These are phyloP conservation scores for Epichloe uncinata DNA, from an alignment of 2,329 filamentous ascomycete genomes.

Conservation along the genomic window DNA sequence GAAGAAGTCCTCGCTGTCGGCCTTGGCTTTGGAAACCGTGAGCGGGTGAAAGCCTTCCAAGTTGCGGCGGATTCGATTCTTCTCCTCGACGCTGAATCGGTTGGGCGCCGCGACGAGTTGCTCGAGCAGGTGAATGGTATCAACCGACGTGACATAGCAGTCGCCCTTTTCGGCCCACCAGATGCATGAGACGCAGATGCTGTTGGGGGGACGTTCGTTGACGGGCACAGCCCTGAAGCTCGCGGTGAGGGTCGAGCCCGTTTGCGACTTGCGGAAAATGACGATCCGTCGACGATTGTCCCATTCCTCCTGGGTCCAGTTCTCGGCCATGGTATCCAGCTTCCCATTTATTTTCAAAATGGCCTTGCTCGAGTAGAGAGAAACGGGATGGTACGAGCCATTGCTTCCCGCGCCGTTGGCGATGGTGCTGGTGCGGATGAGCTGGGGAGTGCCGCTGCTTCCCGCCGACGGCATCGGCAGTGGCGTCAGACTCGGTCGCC, in stretches of 20 bases:
- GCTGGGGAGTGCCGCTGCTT: slow-evolving; percentile 27
- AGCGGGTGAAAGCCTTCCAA: slow-evolving; percentile 85
- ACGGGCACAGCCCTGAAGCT: slow-evolving; percentile 67
- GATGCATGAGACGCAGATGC: slow-evolving; percentile 94
- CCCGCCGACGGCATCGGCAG: slow-evolving; percentile 33
- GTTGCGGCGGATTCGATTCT: slow-evolving; percentile 93
- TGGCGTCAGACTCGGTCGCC: slow-evolving; percentile 32
- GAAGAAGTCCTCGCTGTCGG: slow-evolving; percentile 94
- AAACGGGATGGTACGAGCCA: slow-evolving; percentile 60
- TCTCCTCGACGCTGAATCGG: slow-evolving; percentile 91
- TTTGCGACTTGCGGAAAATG: slow-evolving; percentile 72
- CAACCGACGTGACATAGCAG: slow-evolving; percentile 90
- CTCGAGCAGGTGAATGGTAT: slow-evolving; percentile 91
- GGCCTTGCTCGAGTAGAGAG: slow-evolving; percentile 73
- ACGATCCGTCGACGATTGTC: slow-evolving; percentile 71
- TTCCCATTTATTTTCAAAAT: slow-evolving; percentile 75
- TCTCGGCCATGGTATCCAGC: slow-evolving; percentile 67
- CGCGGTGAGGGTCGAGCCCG: slow-evolving; percentile 66
- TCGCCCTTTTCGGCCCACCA: slow-evolving; percentile 88
- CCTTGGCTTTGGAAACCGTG: slow-evolving; percentile 86
- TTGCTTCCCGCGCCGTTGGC: slow-evolving; percentile 22
- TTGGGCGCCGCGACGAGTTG: slow-evolving; percentile 63
- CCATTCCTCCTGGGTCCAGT: slow-evolving; percentile 75
- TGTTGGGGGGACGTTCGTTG: slow-evolving; percentile 71
- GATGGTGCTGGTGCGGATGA: slow-evolving; percentile 44